Percentiles rank a stretch among this genome's conserved stretches.
Conservation (phyloP, 495 filamentous ascomycete species). For the Beverwykella pulmonaria region DNA sequence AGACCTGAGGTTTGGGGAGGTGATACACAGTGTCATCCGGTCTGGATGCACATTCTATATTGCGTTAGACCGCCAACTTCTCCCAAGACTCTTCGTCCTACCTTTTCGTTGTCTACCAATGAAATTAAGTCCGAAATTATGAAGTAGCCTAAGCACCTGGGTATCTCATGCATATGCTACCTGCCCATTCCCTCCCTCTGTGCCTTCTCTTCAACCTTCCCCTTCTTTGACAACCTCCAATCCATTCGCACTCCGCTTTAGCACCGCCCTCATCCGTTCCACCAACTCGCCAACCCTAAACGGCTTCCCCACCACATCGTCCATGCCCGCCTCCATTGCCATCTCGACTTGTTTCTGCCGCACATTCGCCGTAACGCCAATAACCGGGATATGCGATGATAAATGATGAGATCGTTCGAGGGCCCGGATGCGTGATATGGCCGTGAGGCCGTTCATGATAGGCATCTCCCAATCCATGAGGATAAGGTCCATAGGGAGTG, state of each 20-base stretch:
- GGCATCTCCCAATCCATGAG: conserved; percentile 49
- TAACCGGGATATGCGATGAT: conserved; percentile 33
- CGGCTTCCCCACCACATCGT: conserved; percentile 31
- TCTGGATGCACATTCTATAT: too few relatives aligned
- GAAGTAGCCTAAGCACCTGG: too few relatives aligned
- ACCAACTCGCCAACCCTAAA: conserved; percentile 27
- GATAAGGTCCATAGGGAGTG: conserved; percentile 15
- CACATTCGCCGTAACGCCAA: conserved; percentile 45
- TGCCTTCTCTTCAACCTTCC: neutral
- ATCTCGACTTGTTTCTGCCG: conserved; percentile 37
- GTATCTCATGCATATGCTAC: too few relatives aligned
- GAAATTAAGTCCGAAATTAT: too few relatives aligned
- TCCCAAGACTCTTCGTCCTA: too few relatives aligned
- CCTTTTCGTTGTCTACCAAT: too few relatives aligned
- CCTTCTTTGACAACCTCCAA: neutral
- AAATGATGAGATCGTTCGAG: conserved; percentile 34
- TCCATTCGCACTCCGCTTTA: too few relatives aligned
- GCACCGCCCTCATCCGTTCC: conserved; percentile 9
- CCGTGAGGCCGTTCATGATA: conserved; percentile 42
- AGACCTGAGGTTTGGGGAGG: too few relatives aligned
- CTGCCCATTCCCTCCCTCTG: too few relatives aligned
- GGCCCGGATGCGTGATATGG: conserved; percentile 35
- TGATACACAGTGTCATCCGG: too few relatives aligned
- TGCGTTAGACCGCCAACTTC: too few relatives aligned
- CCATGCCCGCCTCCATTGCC: conserved; percentile 44